Evolutionary conservation across 768 basidiomycete genomes (phyloP), one percentile per base, ranked within the genome.

Genomic region (Calvatia gigantea): DNA sequence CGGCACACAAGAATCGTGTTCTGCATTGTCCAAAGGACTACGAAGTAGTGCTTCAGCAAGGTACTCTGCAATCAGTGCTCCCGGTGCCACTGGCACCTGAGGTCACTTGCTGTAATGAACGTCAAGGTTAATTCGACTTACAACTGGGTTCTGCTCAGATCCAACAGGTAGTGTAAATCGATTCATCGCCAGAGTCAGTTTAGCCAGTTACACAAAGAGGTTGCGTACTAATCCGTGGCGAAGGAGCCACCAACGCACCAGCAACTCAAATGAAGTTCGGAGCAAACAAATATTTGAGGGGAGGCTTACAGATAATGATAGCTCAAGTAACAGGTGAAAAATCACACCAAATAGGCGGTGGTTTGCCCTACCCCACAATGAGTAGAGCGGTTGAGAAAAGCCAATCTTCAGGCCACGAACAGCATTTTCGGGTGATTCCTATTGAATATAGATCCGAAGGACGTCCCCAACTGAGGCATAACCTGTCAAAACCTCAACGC

Each of bases 91-190:
- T 75, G 0, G 80, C 73, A 53, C 82, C 85, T 32, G 90, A 66
- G 53, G 91, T 89, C 14, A 85, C 82, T 79, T 84, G 82, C 87
- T 89, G 62, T 38, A 57, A 12, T 21, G 21, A 32, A 33, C 12
- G 43, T 38, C 19, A 15, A 33, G 25, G 35, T 14, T 41, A 29
- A 11, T 31, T 15, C 17, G 27, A 14, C 53, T 41, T 47, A 12
- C 5, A 7, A 29, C 32, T 1, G 37, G 21, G 17, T 38, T 33
- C 19, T 14, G 51, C 74, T 35, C 59, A 85, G 85, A 56, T 90
- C 90, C 88, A 81, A 60, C 91, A 91, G 0, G 87, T 87, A 60
- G 84, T 85, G 60, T 87, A 82, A 2, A 83, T 67, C 3, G 85
- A 86, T 0, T 82, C 78, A 56, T 89, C 87, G 1, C 87, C 87